These are phyloP conservation scores for Neocallimastix lanati DNA, from an alignment of 192 early-diverging fungal species.

Conservation along the genomic window DNA sequence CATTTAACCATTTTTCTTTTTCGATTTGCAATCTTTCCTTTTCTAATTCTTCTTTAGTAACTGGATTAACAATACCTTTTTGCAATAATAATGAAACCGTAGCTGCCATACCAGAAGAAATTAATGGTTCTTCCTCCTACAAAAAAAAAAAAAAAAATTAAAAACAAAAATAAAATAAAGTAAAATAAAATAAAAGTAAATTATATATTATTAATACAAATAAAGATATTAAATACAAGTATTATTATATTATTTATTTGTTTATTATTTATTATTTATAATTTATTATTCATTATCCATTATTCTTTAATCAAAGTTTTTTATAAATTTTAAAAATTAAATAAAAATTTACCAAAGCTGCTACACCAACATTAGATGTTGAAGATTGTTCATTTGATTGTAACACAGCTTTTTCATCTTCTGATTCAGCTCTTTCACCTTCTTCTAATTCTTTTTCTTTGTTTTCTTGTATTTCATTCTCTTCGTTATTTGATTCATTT, in stretches of 20 bases:
- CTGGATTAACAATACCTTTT: slow-evolving; percentile 38
- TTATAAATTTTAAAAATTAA: too few relatives aligned
- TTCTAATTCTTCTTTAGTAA: slow-evolving; percentile 44
- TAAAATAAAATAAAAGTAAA: too few relatives aligned
- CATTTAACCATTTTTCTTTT: slow-evolving; percentile 47
- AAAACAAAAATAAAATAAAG: too few relatives aligned
- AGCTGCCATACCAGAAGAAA: slow-evolving; percentile 59
- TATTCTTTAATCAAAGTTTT: too few relatives aligned
- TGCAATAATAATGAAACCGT: slow-evolving; percentile 63
- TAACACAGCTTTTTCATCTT: neutral
- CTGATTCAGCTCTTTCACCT: neutral
- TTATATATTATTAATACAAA: too few relatives aligned
- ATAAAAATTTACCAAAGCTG: slow-evolving; percentile 7
- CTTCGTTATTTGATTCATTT: slow-evolving; percentile 7
- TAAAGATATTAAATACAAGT: too few relatives aligned
- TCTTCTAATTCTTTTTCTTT: neutral
- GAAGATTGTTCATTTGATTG: neutral
- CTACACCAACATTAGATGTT: neutral
- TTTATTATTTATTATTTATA: too few relatives aligned
- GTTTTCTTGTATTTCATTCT: neutral
- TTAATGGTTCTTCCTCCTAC: slow-evolving; percentile 56
- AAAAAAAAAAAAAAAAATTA: neutral
- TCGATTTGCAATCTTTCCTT: slow-evolving; percentile 41
- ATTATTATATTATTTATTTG: too few relatives aligned
- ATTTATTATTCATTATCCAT: too few relatives aligned